These are phyloP conservation scores for Lentinula sp. DNA, from an alignment of 768 basidiomycete species.

Conservation along the genomic window DNA sequence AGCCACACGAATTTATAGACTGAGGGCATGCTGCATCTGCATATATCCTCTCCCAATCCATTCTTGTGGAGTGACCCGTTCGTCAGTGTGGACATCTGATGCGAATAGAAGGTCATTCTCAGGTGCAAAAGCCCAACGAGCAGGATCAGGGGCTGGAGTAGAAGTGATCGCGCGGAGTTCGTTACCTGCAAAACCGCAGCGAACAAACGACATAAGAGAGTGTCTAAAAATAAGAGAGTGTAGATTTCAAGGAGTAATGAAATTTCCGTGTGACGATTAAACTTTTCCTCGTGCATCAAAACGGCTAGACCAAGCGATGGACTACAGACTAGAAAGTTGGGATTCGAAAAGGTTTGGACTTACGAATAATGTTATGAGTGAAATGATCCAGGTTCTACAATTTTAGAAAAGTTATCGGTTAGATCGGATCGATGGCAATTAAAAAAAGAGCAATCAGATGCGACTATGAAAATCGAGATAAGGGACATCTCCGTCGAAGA, in stretches of 20 bases:
- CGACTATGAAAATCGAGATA: neutral
- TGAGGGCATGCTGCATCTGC: slow-evolving; percentile 37
- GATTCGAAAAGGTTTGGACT: slow-evolving; percentile 10
- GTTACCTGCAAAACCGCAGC: slow-evolving; percentile 29
- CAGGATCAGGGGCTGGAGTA: slow-evolving; percentile 50
- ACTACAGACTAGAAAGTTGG: neutral
- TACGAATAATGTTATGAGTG: slow-evolving; percentile 63
- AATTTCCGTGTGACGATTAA: slow-evolving; percentile 2
- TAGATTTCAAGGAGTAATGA: neutral
- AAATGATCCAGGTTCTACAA: slow-evolving; percentile 63
- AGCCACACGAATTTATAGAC: neutral
- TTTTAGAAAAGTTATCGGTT: slow-evolving; percentile 1
- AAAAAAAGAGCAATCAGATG: neutral
- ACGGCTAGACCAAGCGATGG: neutral
- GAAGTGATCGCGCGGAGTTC: slow-evolving; percentile 62
- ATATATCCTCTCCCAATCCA: slow-evolving; percentile 49
- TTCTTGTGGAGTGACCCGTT: slow-evolving; percentile 45
- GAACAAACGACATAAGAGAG: neutral
- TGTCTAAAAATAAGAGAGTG: neutral
- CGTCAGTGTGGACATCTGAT: slow-evolving; percentile 20
- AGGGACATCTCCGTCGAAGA: neutral
- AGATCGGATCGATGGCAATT: neutral
- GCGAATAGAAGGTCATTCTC: slow-evolving; percentile 56
- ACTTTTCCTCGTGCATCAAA: neutral
- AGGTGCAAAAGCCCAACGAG: slow-evolving; percentile 53